Base-by-base conservation (phyloP, 139 green algal genomes). In the Tetraselmis chui region DNA sequence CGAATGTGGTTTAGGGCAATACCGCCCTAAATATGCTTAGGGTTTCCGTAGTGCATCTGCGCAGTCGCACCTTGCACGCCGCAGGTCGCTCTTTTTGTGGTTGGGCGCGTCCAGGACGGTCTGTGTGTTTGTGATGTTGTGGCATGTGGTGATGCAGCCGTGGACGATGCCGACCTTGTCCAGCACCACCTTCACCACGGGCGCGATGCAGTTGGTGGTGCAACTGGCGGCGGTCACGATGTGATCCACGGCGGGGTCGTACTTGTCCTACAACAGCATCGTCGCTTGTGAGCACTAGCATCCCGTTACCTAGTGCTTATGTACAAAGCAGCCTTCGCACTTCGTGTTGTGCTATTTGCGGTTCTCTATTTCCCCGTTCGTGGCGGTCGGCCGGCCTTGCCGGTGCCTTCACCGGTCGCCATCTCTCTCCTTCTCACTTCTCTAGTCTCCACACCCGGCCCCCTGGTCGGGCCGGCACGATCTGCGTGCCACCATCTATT, bases 51-150 rank as follows among this genome's bases (percentile, higher is more conserved):
- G 45, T 67, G 45, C 45, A 67, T 25, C 18, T 5, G 11, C 45
- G 5, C 31, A 18, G 0, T 2, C 80, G 23, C 83, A 91, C 85
- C 93, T 86, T 2, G 92, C 93, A 1, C 94, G 85, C 0, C 94
- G 84, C 79, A 96, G 88, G 84, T 97, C 94, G 11, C 28, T 83
- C 88, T 97, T 97, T 82, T 97, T 97, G 31, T 82, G 28, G 85
- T 96, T 97, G 28, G 92, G 89, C 27, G 93, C 93, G 67, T 97
- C 94, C 76, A 97, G 85, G 1, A 45, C 1, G 22, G 24, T 75
- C 87, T 93, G 92, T 29, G 94, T 97, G 89, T 97, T 97, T 75
- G 94, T 97, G 59, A 97, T 87, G 88, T 96, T 93, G 84, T 97
- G 94, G 77, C 95, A 90, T 31, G 94, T 97, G 75, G 94, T 97